Percentiles rank a stretch among this genome's conserved stretches.
Conservation (phyloP, 352 stramenopile species). For the Phytophthora hybrid region DNA sequence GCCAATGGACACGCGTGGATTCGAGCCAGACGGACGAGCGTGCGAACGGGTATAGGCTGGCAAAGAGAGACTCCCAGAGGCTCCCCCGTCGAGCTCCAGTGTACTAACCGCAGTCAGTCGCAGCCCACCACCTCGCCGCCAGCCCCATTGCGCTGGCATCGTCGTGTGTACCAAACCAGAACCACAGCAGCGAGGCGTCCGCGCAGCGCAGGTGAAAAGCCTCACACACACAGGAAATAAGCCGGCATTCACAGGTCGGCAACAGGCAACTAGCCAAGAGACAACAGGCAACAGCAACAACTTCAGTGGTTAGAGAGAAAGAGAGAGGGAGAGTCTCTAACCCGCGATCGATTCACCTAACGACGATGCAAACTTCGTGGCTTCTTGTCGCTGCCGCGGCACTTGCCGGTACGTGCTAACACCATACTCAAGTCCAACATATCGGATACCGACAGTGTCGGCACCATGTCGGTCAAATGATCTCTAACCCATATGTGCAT, state of each 20-base stretch:
- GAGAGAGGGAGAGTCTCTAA: background rate
- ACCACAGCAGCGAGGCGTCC: background rate
- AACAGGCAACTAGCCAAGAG: background rate
- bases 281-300: background rate
- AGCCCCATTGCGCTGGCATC: slow-evolving; percentile 6
- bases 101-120: slow-evolving; percentile 28
- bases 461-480: background rate
- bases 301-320: background rate
- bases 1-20: slow-evolving; percentile 19
- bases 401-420: background rate
- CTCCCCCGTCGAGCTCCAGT: slow-evolving; percentile 20
- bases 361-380: background rate
- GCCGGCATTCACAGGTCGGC: background rate
- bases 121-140: slow-evolving; percentile 18
- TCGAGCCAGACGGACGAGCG: slow-evolving; percentile 34
- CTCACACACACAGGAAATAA: background rate
- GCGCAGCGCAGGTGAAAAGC: background rate
- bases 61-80: background rate
- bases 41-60: slow-evolving; percentile 22
- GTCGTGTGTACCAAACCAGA: slow-evolving; percentile 29
- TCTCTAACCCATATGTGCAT: background rate
- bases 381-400: background rate
- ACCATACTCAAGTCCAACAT: background rate
- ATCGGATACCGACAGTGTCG: background rate
- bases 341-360: background rate